Evolutionary conservation across 1,139 yeast species (phyloP), one percentile per base, ranked within the genome.

Genomic region (Taphrina communis): DNA sequence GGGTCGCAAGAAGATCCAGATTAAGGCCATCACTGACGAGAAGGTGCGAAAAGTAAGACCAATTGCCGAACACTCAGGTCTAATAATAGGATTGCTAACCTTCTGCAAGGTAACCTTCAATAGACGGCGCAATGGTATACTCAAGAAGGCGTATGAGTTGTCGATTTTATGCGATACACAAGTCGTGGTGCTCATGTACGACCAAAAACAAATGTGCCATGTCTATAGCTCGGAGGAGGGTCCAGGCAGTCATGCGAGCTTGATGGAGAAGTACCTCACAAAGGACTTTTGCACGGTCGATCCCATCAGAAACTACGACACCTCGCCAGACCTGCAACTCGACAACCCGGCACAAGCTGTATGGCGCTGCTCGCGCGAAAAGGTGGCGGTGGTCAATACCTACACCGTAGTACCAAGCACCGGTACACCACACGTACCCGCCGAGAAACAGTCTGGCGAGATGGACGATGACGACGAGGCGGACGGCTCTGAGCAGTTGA

Each of bases 101-200:
- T 25, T 39, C 11, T 41, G 9, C 42, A 14, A 69, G 71, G 69
- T 70, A 17, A 70, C 72, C 12, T 70, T 70, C 31, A 63, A 66
- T n/a, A 57, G 72, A 11, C 71, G 72, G 1, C 60, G 72, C 21
- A 66, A 66, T 51, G 72, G 72, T 1, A 38, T 70, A n/a, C 62
- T 70, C 56, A 70, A 70, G 44, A 70, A 70, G 42, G 72, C 72
- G 12, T 53, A 70, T 39, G 72, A 70, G 46, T 57, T 70, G 41
- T 71, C 72, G 25, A 65, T 70, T 14, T 44, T 70, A 25, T 70
- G 72, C 61, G 72, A 65, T 35, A 59, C 71, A 17, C 61, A 65
- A 21, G 61, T 70, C 39, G 69, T 61, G 31, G 56, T 70, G n/a
- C 62, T 70, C 56, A 68, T 70, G 61, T 70, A 66, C 44, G 72